Evolutionary conservation across 192 early-diverging fungal genomes (phyloP).

Genomic region (Pecoramyces ruminantium): DNA sequence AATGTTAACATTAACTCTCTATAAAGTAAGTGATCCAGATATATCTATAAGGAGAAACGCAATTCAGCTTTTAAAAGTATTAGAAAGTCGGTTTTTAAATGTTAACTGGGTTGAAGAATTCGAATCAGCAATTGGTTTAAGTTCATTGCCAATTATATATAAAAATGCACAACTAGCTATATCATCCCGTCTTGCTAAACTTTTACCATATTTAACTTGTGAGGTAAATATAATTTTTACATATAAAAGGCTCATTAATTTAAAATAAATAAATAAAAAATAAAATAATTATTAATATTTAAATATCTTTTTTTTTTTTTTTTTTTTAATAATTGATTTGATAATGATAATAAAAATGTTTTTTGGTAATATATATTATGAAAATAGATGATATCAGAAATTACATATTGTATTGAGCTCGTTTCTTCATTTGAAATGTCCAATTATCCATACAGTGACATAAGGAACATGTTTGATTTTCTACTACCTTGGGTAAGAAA

Average conservation of each 20-base stretch:
- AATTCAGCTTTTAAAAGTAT: conserved; percentile 44
- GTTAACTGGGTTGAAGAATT: conserved; percentile 44
- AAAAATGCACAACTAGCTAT: conserved; percentile 55
- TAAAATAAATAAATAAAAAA: no score
- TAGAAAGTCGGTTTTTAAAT: conserved; percentile 44
- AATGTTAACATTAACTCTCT: conserved; percentile 51
- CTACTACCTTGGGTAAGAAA: conserved; percentile 72
- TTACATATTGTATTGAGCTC: conserved; percentile 48
- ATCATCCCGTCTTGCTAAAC: conserved; percentile 48
- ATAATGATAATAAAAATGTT: no score
- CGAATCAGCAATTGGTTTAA: conserved; percentile 46
- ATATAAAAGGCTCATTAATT: no score
- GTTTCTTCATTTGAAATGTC: conserved; percentile 5
- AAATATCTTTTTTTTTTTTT: no score
- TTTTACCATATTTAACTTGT: conserved; percentile 40
- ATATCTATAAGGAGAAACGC: conserved; percentile 51
- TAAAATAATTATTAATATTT: no score
- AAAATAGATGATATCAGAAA: conserved; percentile 49
- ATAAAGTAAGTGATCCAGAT: conserved; percentile 56
- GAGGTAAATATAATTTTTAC: conserved; percentile 14
- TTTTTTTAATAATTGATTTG: no score
- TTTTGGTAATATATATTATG: no score
- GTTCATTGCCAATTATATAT: conserved; percentile 56
- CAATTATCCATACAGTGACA: conserved; percentile 10
- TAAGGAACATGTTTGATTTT: conserved; percentile 52